A percentile compares a stretch with the other conserved stretches of the same genome.
Evolutionary conservation across 805 yeast species (phyloP).

Genomic region (Candida germanica): DNA sequence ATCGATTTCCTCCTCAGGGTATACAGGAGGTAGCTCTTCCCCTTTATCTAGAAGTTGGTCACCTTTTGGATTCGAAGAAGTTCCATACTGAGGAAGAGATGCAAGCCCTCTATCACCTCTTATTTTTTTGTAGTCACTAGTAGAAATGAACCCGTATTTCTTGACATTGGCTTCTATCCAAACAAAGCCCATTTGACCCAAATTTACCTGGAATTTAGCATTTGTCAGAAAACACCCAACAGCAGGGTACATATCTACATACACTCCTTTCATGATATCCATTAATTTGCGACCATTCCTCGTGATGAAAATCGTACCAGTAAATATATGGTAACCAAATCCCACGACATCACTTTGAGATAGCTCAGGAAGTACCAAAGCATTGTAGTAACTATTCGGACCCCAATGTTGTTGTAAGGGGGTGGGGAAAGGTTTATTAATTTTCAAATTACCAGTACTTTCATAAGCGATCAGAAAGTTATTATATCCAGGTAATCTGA

Average conservation of each 20-base stretch:
- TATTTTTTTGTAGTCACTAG: constrained; percentile 36
- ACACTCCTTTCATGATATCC: constrained; percentile 49
- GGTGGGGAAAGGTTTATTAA: constrained; percentile 59
- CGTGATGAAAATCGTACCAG: constrained; percentile 52
- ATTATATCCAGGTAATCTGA: constrained; percentile 71
- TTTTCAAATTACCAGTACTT: constrained; percentile 65
- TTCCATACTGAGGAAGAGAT: constrained; percentile 42
- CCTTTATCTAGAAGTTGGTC: constrained; percentile 68
- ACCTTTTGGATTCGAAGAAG: constrained; percentile 22
- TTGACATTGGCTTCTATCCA: constrained; percentile 52
- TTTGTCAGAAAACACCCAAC: constrained; percentile 48
- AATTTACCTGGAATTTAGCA: constrained; percentile 40
- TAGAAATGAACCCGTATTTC: constrained; percentile 54
- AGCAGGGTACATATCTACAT: constrained; percentile 51
- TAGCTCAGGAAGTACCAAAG: constrained; percentile 49
- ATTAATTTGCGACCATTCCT: constrained; percentile 53
- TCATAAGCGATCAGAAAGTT: constrained; percentile 71
- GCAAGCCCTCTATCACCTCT: constrained; percentile 39
- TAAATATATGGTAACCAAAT: constrained; percentile 46
- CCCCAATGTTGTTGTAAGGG: constrained; percentile 43
- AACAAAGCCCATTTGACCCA: constrained; percentile 45
- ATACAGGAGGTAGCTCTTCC: constrained; percentile 68
- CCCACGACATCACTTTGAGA: constrained; percentile 55
- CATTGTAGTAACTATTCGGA: constrained; percentile 39
- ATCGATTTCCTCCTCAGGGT: constrained; percentile 60